These are phyloP conservation scores for Ogataea dorogensis DNA, from an alignment of 805 yeast species.

Conservation along the genomic window DNA sequence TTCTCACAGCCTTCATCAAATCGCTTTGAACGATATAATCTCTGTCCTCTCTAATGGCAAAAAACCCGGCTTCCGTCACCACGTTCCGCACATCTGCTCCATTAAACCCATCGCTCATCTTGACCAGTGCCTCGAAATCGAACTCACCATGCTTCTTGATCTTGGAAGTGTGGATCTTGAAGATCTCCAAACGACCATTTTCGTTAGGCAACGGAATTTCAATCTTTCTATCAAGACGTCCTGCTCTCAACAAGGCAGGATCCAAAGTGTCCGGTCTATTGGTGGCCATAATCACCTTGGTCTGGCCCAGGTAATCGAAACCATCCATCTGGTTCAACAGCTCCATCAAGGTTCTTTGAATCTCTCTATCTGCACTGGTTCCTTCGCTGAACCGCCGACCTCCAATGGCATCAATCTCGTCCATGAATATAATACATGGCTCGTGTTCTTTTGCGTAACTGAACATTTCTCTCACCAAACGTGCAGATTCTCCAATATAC, in stretches of 20 bases:
- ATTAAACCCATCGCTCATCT: constrained; percentile 98
- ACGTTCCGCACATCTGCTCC: constrained; percentile 98
- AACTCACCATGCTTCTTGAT: constrained; percentile 92
- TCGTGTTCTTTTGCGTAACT: constrained; percentile 97
- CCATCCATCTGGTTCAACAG: constrained; percentile 98
- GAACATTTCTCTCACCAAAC: constrained; percentile 96
- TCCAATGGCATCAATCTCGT: constrained; percentile 98
- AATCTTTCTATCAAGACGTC: constrained; percentile 93
- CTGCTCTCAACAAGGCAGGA: constrained; percentile 96
- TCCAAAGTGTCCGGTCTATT: constrained; percentile 97
- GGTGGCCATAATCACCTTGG: constrained; percentile 99
- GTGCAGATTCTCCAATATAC: constrained; percentile 96
- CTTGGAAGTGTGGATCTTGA: constrained; percentile 85
- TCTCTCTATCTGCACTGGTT: constrained; percentile 97
- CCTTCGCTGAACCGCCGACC: constrained; percentile 98
- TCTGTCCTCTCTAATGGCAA: constrained; percentile 96
- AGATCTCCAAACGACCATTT: constrained; percentile 89
- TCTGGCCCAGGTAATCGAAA: constrained; percentile 92
- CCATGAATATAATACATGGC: constrained; percentile 98
- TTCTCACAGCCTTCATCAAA: constrained; percentile 96
- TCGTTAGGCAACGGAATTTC: constrained; percentile 96
- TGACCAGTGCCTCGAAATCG: constrained; percentile 94
- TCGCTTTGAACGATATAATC: constrained; percentile 92
- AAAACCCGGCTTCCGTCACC: constrained; percentile 97
- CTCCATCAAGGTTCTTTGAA: constrained; percentile 97